phyloP scores from a whole-genome alignment of 306 rosid species.

The Prosopis cineraria region DNA sequence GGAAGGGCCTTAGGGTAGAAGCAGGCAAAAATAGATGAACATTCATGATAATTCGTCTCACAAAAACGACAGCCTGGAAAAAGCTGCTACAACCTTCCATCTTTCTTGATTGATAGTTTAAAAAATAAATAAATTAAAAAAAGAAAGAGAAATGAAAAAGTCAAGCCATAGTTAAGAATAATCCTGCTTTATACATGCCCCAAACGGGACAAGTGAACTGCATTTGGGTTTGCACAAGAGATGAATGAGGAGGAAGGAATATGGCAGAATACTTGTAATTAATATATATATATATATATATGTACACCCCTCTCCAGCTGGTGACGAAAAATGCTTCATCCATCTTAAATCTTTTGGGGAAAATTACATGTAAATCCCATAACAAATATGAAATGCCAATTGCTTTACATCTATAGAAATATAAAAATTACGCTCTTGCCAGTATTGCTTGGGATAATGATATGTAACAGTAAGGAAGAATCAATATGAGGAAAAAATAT shows the following conservation, averaged over 20 bases:
- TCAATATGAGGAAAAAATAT: neutral
- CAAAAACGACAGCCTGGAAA: neutral
- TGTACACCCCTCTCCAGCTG: neutral
- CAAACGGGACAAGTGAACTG: slow-evolving; percentile 18
- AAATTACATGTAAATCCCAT: neutral
- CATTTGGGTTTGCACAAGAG: neutral
- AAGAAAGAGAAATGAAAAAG: too few species aligned
- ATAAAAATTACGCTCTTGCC: neutral
- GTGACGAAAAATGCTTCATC: slow-evolving; percentile 14
- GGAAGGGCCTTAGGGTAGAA: neutral
- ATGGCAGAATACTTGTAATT: slow-evolving; percentile 7
- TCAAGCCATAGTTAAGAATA: neutral
- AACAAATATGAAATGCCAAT: neutral
- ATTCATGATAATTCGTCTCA: neutral
- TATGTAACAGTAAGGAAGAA: neutral
- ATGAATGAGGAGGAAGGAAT: slow-evolving; percentile 5
- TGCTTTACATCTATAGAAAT: neutral
- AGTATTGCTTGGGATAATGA: neutral
- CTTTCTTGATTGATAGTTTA: neutral
- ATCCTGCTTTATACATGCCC: neutral
- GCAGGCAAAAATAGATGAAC: neutral
- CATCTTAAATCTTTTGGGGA: slow-evolving; percentile 2
- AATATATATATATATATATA: neutral
- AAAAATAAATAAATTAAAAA: neutral
- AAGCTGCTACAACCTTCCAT: neutral